Evolutionary conservation across 768 basidiomycete species (phyloP), one percentile per base, ranked within the genome.

Genomic region (Tricholomella constricta): DNA sequence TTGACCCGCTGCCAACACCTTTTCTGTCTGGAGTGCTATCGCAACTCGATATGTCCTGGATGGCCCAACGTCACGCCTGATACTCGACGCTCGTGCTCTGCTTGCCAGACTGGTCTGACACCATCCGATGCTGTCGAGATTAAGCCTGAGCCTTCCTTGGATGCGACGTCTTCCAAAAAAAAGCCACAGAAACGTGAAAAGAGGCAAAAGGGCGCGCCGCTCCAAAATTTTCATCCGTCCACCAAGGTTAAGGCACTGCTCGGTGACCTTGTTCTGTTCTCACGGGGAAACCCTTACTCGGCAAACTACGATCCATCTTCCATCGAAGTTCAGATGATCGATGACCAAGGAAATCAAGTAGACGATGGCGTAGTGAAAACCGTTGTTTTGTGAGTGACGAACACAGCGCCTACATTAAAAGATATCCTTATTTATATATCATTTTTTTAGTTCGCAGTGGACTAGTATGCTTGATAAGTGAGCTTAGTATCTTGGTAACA

Each of bases 1-100:
- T 71, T 99, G 65, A 97, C 97, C 11, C 84, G 89, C 56, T 99
- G 97, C 67, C 91, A 94, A 62, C 97, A 99, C 68, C 78, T 98
- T 26, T 98, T 91, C 69, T 99, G 97, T 71, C 62, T 86, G 9
- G 74, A 74, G 23, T 99, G 97, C 71, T 98, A 94, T 79, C 84
- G 87, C 35, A 72, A 78, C 56, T 82, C 80, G n/a, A 82, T 94
- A 36, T 91, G 80, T 57, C 80, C 91, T 20, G 84, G 82, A 22
- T 98, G 90, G 88, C 91, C 94, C 1, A 82, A 86, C 55, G 79
- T 86, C 36, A 59, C 78, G 17, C 68, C 80, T 19, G 84, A 85
- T 47, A 68, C 75, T n/a, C 72, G 69, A 44, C 79, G 83, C 15
- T 74, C 78, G 7, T 99, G 97, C 66, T 83, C 88, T 15, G 82